A percentile compares a stretch with the other conserved stretches of the same genome.
Evolutionary conservation across 1,284 basidiomycete species (phyloP).

Genomic region (Sporisorium scitamineum): DNA sequence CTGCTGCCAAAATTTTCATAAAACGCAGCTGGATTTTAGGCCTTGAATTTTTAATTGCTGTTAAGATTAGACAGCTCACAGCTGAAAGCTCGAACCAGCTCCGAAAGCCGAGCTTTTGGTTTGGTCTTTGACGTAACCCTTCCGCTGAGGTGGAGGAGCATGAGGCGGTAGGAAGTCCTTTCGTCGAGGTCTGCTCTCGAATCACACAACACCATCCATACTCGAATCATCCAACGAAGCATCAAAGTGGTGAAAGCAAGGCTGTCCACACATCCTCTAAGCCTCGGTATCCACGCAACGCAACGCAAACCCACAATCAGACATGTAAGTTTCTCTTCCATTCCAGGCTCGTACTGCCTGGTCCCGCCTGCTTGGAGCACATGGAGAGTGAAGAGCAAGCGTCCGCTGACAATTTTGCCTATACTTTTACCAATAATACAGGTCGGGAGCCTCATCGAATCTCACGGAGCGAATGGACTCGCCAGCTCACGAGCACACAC

Average conservation of each 20-base stretch:
- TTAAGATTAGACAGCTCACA: no score
- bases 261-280: not conserved
- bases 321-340: not conserved
- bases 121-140: slow-evolving; percentile 10
- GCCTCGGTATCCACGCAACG: not conserved
- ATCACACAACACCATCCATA: slow-evolving; percentile 3
- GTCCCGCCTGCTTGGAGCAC: not conserved
- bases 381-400: not conserved
- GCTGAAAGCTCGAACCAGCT: not conserved
- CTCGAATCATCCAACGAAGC: not conserved
- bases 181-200: not conserved
- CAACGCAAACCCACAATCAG: not conserved
- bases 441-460: slow-evolving; percentile 50
- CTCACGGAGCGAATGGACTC: slow-evolving; percentile 43
- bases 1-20: slow-evolving; percentile 3
- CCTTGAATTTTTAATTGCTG: no score
- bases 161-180: not conserved
- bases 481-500: slow-evolving; percentile 37
- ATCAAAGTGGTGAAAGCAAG: not conserved
- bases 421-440: not conserved
- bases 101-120: slow-evolving; percentile 19
- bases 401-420: slow-evolving; percentile 1
- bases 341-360: not conserved
- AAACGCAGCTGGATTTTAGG: slow-evolving; percentile 3
- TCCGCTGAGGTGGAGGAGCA: slow-evolving; percentile 3